Evolutionary conservation across 768 basidiomycete genomes (phyloP), one percentile per base, ranked within the genome.

Genomic region (Kwoniella botswanensis): DNA sequence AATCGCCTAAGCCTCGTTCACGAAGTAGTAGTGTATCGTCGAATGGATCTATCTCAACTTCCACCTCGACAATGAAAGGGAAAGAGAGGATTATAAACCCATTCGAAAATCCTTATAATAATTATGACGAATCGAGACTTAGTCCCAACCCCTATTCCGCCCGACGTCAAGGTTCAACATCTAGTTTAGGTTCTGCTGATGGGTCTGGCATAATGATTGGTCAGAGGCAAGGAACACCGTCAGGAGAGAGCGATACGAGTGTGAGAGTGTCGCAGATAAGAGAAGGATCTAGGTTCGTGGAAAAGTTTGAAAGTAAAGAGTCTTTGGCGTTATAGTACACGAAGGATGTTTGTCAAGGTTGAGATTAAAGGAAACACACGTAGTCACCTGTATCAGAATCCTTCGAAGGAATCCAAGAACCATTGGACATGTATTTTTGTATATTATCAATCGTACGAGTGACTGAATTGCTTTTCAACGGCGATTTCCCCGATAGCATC

Each of bases 231-330:
- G 13, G 12, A 12, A 50, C 46, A 43, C 59, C 17, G 6, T 41
- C 22, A 1, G 52, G 55, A 21, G 70, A 65, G 2, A 44, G 41
- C 52, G 64, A 50, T 24, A 24, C 43, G 22, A 66, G 63, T 57
- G 59, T 61, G 1, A 65, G 69, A 24, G 70, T 71, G 3, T 55
- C 58, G 9, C 64, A 60, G 57, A 69, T 69, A 7, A 63, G 68
- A 17, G 61, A 69, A 35, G 63, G 63, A 12, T 54, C 63, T 18
- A 71, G 70, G 22, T 71, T 71, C 42, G 64, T 71, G 1, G 70
- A 71, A 42, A 41, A 65, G 35, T 71, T 67, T 41, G 70, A 66
- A 29, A 71, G 70, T 57, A 57, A 62, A 44, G 67, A 68, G 29
- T 61, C 67, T 41, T 53, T 67, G 43, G 56, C 65, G 21, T 56